phyloP scores from a whole-genome alignment of 2,329 filamentous ascomycete species.

The Cladosporium sp. region DNA sequence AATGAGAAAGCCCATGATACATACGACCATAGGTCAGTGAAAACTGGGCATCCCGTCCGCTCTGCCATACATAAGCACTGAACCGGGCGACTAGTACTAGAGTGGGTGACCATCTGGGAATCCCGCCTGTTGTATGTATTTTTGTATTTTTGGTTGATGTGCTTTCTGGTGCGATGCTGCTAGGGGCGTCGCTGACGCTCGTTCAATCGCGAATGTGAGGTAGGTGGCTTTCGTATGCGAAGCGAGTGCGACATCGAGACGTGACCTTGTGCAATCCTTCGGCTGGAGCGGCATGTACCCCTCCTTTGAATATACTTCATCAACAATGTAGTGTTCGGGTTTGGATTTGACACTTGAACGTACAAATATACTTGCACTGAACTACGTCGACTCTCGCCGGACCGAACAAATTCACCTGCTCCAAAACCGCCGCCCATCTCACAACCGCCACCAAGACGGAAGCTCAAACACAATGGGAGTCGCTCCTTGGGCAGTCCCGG shows the following conservation, averaged over 20 bases:
- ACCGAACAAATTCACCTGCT: neutral
- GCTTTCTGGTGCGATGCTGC: no score
- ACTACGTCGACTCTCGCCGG: neutral
- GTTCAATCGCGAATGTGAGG: no score
- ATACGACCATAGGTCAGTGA: no score
- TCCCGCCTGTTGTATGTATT: no score
- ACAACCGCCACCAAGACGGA: neutral
- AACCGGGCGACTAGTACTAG: no score
- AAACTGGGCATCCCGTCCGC: no score
- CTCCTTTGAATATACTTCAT: neutral
- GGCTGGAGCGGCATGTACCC: neutral
- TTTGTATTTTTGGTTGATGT: no score
- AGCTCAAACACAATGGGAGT: conserved; percentile 17
- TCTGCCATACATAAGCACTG: no score
- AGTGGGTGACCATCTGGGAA: no score
- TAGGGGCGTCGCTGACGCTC: no score
- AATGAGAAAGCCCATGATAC: no score
- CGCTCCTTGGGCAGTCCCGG: conserved; percentile 23
- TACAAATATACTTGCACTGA: neutral
- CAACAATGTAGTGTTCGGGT: neutral
- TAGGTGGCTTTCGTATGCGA: neutral
- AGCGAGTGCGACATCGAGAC: neutral
- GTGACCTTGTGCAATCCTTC: neutral
- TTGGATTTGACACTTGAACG: neutral
- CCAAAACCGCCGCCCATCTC: neutral